phyloP scores from a whole-genome alignment of 2,329 filamentous ascomycete genomes.

The Beauveria sp. region DNA sequence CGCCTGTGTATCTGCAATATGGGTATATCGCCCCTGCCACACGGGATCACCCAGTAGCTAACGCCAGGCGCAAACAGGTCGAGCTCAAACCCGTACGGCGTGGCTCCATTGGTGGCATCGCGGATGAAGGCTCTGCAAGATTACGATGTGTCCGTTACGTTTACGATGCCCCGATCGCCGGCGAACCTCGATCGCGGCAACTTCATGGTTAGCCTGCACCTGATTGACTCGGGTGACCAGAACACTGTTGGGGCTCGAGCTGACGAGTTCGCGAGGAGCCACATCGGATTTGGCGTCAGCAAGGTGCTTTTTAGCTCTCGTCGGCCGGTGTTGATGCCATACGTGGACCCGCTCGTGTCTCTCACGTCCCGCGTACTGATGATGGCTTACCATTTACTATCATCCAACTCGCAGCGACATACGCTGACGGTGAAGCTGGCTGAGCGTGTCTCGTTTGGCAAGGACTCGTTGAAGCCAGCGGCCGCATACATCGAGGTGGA shows the following conservation, averaged over 20 bases:
- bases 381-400: constrained; percentile 62
- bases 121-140: constrained; percentile 63
- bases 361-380: constrained; percentile 52
- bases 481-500: constrained; percentile 57
- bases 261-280: constrained; percentile 22
- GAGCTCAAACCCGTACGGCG: constrained; percentile 44
- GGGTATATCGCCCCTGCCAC: constrained; percentile 32
- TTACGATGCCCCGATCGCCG: constrained; percentile 71
- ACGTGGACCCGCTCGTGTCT: constrained; percentile 63
- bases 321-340: constrained; percentile 72
- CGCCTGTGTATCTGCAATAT: constrained; percentile 51
- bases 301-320: constrained; percentile 54
- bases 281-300: constrained; percentile 28
- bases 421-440: constrained; percentile 62
- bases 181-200: constrained; percentile 73
- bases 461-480: constrained; percentile 32
- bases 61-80: constrained; percentile 25
- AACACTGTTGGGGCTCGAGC: constrained; percentile 20
- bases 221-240: constrained; percentile 43
- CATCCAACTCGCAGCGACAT: constrained; percentile 55
- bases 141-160: constrained; percentile 73
- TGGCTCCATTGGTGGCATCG: constrained; percentile 36
- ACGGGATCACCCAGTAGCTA: background rate
- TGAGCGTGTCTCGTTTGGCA: constrained; percentile 59
- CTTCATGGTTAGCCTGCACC: constrained; percentile 82